phyloP scores from a whole-genome alignment of 2,329 filamentous ascomycete species.

The Neonectria magnoliae region DNA sequence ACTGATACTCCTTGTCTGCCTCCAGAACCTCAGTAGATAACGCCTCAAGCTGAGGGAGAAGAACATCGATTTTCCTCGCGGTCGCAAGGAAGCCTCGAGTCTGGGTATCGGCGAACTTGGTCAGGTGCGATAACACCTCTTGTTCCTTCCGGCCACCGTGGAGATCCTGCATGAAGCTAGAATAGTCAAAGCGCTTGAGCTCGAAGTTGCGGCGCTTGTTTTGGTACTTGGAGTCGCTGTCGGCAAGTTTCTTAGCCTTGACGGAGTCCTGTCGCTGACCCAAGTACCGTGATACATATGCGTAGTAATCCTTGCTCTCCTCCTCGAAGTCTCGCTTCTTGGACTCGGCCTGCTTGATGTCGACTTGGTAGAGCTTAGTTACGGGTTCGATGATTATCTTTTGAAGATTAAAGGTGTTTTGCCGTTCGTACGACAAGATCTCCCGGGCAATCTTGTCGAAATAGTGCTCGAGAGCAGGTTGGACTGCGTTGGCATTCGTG shows the following conservation, averaged over 20 bases:
- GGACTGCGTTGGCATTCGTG: slow-evolving; percentile 95
- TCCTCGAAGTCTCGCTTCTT: slow-evolving; percentile 99
- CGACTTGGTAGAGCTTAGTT: slow-evolving; percentile 88
- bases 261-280: slow-evolving; percentile 94
- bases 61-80: slow-evolving; percentile 85
- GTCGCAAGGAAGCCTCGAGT: slow-evolving; percentile 83
- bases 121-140: slow-evolving; percentile 93
- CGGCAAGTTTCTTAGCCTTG: slow-evolving; percentile 95
- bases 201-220: slow-evolving; percentile 94
- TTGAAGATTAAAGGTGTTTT: slow-evolving; percentile 86
- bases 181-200: slow-evolving; percentile 97
- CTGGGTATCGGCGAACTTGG: slow-evolving; percentile 91
- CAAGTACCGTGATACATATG: slow-evolving; percentile 94
- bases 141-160: slow-evolving; percentile 98
- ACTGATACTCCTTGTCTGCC: slow-evolving; percentile 96
- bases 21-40: slow-evolving; percentile 88
- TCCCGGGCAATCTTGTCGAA: slow-evolving; percentile 96
- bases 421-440: slow-evolving; percentile 86
- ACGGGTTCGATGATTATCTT: slow-evolving; percentile 95
- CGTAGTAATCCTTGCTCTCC: slow-evolving; percentile 98
- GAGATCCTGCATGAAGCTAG: slow-evolving; percentile 98
- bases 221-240: slow-evolving; percentile 97
- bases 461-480: slow-evolving; percentile 95
- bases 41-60: slow-evolving; percentile 90
- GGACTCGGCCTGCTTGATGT: slow-evolving; percentile 96